A percentile compares a stretch with the other conserved stretches of the same genome.
Evolutionary conservation across 2,329 filamentous ascomycete genomes (phyloP).

Genomic region (Aspergillus puulaauensis): DNA sequence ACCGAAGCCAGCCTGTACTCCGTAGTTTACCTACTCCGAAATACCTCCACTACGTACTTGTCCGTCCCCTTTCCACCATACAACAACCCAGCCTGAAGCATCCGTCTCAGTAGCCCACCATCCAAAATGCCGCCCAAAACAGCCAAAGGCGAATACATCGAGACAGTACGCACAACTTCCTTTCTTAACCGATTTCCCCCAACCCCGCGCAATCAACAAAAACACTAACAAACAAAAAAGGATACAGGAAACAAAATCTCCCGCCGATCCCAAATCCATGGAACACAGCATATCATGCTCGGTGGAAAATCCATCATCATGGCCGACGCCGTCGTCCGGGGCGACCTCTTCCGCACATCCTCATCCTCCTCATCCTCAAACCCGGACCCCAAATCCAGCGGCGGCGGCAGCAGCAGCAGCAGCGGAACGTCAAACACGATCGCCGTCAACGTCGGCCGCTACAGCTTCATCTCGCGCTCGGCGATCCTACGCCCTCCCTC

Average conservation of each 20-base stretch:
- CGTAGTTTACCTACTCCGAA: background rate
- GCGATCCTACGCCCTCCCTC: constrained; percentile 80
- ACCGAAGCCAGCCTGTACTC: too few species aligned
- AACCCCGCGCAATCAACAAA: constrained; percentile 7
- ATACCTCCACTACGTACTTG: background rate
- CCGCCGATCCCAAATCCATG: constrained; percentile 84
- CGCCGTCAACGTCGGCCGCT: constrained; percentile 82
- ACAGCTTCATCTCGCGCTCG: constrained; percentile 81
- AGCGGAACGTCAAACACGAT: constrained; percentile 23
- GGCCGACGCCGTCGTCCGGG: constrained; percentile 89
- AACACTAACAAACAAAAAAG: constrained; percentile 46
- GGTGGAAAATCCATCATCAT: constrained; percentile 95
- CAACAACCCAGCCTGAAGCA: background rate
- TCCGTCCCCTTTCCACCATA: background rate
- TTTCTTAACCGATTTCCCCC: background rate
- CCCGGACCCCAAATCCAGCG: constrained; percentile 29
- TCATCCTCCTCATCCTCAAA: constrained; percentile 23
- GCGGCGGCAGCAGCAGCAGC: too few species aligned
- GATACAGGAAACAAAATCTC: constrained; percentile 99
- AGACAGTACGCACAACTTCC: constrained; percentile 65
- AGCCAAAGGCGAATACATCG: constrained; percentile 90
- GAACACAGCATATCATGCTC: constrained; percentile 96
- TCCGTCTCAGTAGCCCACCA: background rate
- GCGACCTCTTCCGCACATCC: constrained; percentile 69
- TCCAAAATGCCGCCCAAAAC: constrained; percentile 69